Conservation (phyloP, 148 eudicot genomes). For the Vaccinium darrowii region DNA sequence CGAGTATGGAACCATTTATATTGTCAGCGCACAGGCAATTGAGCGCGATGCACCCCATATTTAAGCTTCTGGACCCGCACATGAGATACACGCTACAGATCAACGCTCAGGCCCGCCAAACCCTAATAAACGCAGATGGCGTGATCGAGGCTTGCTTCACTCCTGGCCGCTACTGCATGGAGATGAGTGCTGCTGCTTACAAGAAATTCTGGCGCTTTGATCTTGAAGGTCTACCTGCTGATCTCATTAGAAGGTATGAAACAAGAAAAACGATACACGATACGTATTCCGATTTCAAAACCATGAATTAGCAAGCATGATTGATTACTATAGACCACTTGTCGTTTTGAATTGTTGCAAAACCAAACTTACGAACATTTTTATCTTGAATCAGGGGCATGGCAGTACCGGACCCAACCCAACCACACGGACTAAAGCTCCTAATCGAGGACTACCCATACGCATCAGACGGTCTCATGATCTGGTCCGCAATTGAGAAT, state of each 20-base stretch:
- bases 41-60: conserved; percentile 91
- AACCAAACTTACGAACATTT: not conserved
- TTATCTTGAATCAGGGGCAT: conserved; percentile 55
- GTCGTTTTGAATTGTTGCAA: not conserved
- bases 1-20: conserved; percentile 75
- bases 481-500: conserved; percentile 73
- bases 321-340: no score
- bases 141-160: conserved; percentile 81
- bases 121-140: conserved; percentile 68
- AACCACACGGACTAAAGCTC: conserved; percentile 78
- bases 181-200: conserved; percentile 91
- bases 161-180: conserved; percentile 94
- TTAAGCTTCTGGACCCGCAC: conserved; percentile 91
- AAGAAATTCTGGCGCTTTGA: conserved; percentile 83
- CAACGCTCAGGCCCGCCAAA: conserved; percentile 80
- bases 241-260: conserved; percentile 70
- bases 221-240: conserved; percentile 79
- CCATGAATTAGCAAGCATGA: no score
- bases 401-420: conserved; percentile 77
- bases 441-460: conserved; percentile 86
- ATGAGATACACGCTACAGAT: conserved; percentile 87
- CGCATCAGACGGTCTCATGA: conserved; percentile 83
- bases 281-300: no score
- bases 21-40: conserved; percentile 85
- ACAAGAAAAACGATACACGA: no score